These are phyloP conservation scores for Erodium trifolium DNA, from an alignment of 441 rosid genomes.

Conservation along the genomic window DNA sequence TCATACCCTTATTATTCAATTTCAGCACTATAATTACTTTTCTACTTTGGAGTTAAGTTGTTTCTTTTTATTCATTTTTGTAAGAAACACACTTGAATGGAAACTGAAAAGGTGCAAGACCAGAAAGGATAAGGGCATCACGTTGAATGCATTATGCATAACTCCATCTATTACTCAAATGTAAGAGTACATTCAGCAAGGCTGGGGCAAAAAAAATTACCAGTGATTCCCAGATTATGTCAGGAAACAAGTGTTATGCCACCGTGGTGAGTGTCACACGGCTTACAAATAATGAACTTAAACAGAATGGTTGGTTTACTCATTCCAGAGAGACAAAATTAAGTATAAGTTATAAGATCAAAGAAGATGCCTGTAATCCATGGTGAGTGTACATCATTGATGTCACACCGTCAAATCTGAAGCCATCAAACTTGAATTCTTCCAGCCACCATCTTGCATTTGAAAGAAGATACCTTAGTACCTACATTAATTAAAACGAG, in stretches of 20 bases:
- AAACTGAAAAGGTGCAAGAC: neutral
- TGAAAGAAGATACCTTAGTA: conserved; percentile 77
- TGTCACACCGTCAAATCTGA: conserved; percentile 98
- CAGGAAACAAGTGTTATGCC: neutral
- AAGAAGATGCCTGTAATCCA: conserved; percentile 65
- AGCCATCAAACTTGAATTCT: conserved; percentile 92
- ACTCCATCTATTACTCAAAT: neutral
- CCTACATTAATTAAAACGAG: conserved; percentile 41
- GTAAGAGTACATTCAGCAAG: neutral
- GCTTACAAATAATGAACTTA: neutral
- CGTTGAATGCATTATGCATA: neutral
- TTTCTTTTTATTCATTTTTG: neutral
- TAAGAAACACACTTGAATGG: neutral
- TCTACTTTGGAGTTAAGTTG: neutral
- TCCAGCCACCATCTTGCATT: conserved; percentile 99
- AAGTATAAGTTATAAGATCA: conserved; percentile 7
- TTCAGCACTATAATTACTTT: conserved; percentile 1
- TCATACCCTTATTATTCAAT: neutral
- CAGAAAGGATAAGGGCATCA: neutral
- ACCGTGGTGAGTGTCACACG: too few species aligned
- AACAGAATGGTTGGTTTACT: neutral
- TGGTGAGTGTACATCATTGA: conserved; percentile 99
- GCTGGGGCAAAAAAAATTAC: neutral
- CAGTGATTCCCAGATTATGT: neutral
- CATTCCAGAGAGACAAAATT: conserved; percentile 5